Evolutionary conservation across 2,329 filamentous ascomycete genomes (phyloP), one percentile per base, ranked within the genome.

Genomic region (Aspergillus clavatus): DNA sequence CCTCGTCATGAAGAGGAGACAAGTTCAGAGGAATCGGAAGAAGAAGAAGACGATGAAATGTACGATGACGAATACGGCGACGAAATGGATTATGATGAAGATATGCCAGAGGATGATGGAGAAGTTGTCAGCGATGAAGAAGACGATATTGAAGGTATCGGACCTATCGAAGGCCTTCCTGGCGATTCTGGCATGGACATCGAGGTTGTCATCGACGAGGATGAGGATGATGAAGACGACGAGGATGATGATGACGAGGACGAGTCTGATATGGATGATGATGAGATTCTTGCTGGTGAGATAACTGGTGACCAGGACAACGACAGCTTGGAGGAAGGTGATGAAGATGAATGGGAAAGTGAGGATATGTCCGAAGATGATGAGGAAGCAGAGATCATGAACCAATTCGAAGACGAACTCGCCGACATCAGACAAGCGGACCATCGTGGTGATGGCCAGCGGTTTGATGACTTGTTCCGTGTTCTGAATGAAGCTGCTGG

Each of bases 61-160:
- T 95, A 95, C 40, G 89, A 93, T 48, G 88, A 90, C 43, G 87
- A 88, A 48, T 91, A 89, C 56, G 89, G 78, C 18, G 82, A 95
- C 28, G 91, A 95, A 54, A 93, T 96, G 82, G 88, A 94, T 43
- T 95, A 94, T 58, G 89, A 93, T 36, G 87, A 91, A 54, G 89
- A 89, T 24, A 78, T 87, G 60, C 83, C 83, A 0, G 80, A 78
- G 52, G 87, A 91, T 59, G 87, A 87, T 47, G 87, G 89, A 58
- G 87, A 93, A 55, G 86, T 91, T 45, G 83, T 95, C 46, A 95
- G 90, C 59, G 91, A 94, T 60, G 87, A 93, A 47, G 88, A 86
- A 51, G 88, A 94, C 46, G 87, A 87, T 22, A 78, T 89, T 41
- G 83, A 83, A 50, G 87, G 83, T 29, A 90, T 94, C 77, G 91